A percentile compares a stretch with the other conserved stretches of the same genome.
Evolutionary conservation across 257 asterid genomes (phyloP).

Genomic region (Rhazya stricta): DNA sequence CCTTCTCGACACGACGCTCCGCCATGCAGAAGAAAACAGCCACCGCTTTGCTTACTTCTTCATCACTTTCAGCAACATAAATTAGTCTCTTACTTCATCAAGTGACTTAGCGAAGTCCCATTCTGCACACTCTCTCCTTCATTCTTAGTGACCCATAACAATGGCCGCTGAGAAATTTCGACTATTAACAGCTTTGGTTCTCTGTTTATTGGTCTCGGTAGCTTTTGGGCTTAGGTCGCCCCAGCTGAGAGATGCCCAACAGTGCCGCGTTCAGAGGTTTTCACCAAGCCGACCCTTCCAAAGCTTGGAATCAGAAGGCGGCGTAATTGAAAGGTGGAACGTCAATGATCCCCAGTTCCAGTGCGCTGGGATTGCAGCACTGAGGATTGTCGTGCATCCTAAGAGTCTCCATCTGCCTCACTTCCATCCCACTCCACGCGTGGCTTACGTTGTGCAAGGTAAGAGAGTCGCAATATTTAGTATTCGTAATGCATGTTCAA

Average conservation of each 20-base stretch:
- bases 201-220: conserved; percentile 23
- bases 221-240: conserved; percentile 23
- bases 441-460: conserved; percentile 57
- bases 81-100: neutral
- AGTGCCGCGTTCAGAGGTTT: conserved; percentile 55
- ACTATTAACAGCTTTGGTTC: conserved; percentile 20
- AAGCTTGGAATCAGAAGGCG: conserved; percentile 50
- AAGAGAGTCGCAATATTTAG: neutral
- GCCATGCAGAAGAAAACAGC: conserved; percentile 39
- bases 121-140: neutral
- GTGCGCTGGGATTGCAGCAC: conserved; percentile 59
- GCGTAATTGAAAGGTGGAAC: conserved; percentile 56
- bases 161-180: conserved; percentile 41
- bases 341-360: conserved; percentile 51
- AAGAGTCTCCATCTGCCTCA: conserved; percentile 58
- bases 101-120: neutral
- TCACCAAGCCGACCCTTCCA: conserved; percentile 37
- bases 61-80: too few relatives aligned
- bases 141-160: neutral
- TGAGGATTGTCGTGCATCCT: conserved; percentile 36
- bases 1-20: conserved; percentile 9
- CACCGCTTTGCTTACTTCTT: neutral
- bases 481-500: neutral
- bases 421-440: conserved; percentile 62
- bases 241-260: conserved; percentile 41